Conservation (phyloP, 352 stramenopile genomes). For the Pythium utonaiense region DNA sequence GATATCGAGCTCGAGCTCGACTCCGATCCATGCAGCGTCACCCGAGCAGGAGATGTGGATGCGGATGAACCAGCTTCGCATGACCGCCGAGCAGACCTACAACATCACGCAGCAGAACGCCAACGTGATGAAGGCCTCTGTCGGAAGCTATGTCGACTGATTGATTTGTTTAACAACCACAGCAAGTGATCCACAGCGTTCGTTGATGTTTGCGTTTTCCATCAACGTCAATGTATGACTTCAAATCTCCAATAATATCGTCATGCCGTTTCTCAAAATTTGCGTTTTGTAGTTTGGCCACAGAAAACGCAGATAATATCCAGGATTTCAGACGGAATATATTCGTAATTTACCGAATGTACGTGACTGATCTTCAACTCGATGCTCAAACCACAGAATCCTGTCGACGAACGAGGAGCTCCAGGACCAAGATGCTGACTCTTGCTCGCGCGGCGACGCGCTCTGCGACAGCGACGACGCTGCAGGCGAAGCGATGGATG, state of each 20-base stretch:
- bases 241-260: too few species aligned
- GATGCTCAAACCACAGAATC: background rate
- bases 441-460: background rate
- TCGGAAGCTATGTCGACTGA: background rate
- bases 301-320: background rate
- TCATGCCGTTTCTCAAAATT: background rate
- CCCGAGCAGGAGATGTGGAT: constrained; percentile 4
- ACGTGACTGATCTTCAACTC: background rate
- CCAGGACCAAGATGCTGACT: background rate
- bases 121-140: background rate
- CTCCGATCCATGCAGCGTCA: background rate
- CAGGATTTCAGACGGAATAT: background rate
- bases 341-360: background rate
- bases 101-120: constrained; percentile 3
- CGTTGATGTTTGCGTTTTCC: too few species aligned
- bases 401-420: constrained; percentile 2
- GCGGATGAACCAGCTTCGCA: constrained; percentile 11
- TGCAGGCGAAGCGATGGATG: constrained; percentile 19
- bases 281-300: background rate
- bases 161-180: background rate
- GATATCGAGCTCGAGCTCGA: background rate
- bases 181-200: too few species aligned
- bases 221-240: too few species aligned
- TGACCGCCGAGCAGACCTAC: constrained; percentile 8
- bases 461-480: background rate